Evolutionary conservation across 108 stramenopile species (phyloP).

Genomic region (Aureococcus anophagefferens): DNA sequence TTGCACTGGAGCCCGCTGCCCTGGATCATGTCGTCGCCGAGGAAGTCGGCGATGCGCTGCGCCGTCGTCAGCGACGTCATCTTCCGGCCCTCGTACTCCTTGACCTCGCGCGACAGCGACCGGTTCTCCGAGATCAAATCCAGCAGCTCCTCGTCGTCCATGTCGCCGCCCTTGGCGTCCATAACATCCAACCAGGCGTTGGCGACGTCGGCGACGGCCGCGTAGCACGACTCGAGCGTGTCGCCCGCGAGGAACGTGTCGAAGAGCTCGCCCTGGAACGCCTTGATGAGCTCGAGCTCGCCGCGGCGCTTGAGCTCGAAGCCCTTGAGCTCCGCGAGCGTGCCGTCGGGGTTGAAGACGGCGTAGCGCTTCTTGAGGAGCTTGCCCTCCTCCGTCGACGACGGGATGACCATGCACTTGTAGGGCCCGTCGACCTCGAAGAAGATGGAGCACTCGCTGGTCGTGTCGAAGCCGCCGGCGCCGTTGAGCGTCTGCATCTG

Average conservation of each 20-base stretch:
- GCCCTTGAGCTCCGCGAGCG: conserved; percentile 96
- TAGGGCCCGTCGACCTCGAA: conserved; percentile 99
- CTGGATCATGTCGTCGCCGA: conserved; percentile 93
- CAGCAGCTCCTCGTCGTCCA: conserved; percentile 88
- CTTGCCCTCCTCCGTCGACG: conserved; percentile 96
- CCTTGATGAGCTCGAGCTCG: conserved; percentile 97
- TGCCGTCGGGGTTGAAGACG: conserved; percentile 98
- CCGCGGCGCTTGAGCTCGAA: conserved; percentile 98
- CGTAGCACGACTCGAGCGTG: conserved; percentile 81
- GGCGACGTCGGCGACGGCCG: conserved; percentile 83
- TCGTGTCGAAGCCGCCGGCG: conserved; percentile 68
- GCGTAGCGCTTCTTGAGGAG: conserved; percentile 98
- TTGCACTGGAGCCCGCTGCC: conserved; percentile 96
- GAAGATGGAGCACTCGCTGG: conserved; percentile 94
- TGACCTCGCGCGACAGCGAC: conserved; percentile 90
- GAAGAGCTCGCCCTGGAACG: conserved; percentile 94
- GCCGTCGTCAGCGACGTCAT: conserved; percentile 96
- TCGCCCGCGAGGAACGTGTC: conserved; percentile 83
- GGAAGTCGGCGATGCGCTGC: conserved; percentile 85
- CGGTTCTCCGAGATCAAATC: conserved; percentile 95
- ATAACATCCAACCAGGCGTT: conserved; percentile 98
- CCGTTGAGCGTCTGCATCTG: conserved; percentile 82
- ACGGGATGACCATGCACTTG: conserved; percentile 93
- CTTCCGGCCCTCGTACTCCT: conserved; percentile 93
- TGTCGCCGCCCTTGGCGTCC: conserved; percentile 74